Evolutionary conservation across 352 stramenopile species (phyloP).

Genomic region (Phytophthora pseudosyringae): DNA sequence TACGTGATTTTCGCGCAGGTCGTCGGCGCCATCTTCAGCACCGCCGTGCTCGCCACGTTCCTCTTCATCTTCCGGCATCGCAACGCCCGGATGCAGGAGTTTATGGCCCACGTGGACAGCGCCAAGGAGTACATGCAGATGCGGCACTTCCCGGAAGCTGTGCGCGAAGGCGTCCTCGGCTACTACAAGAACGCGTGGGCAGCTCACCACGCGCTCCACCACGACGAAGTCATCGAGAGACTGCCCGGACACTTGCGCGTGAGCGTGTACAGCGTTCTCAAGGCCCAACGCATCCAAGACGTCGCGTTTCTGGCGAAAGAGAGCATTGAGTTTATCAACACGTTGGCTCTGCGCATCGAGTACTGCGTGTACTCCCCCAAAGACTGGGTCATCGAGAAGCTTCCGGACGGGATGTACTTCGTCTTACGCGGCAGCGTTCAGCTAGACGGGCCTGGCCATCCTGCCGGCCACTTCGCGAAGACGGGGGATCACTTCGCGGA

Average conservation of each 20-base stretch:
- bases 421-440: conserved; percentile 61
- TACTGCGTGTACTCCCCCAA: conserved; percentile 65
- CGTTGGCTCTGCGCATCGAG: conserved; percentile 55
- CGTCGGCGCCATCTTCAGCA: conserved; percentile 71
- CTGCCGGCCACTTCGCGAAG: conserved; percentile 44
- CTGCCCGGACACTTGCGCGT: conserved; percentile 68
- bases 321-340: conserved; percentile 77
- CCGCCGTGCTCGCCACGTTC: conserved; percentile 70
- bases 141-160: conserved; percentile 61
- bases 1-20: conserved; percentile 69
- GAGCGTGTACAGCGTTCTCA: conserved; percentile 59
- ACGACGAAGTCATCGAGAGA: conserved; percentile 51
- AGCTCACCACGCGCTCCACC: conserved; percentile 52
- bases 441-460: conserved; percentile 42
- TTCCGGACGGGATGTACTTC: conserved; percentile 73
- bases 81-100: conserved; percentile 60
- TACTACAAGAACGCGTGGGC: conserved; percentile 74
- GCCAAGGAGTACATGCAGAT: conserved; percentile 81
- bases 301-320: conserved; percentile 71
- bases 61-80: conserved; percentile 76
- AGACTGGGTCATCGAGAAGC: conserved; percentile 78
- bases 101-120: conserved; percentile 74
- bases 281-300: conserved; percentile 63
- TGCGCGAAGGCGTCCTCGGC: conserved; percentile 58
- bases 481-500: conserved; percentile 67